Conservation (phyloP, 768 basidiomycete genomes). For the Kwoniella newhampshirensis region DNA sequence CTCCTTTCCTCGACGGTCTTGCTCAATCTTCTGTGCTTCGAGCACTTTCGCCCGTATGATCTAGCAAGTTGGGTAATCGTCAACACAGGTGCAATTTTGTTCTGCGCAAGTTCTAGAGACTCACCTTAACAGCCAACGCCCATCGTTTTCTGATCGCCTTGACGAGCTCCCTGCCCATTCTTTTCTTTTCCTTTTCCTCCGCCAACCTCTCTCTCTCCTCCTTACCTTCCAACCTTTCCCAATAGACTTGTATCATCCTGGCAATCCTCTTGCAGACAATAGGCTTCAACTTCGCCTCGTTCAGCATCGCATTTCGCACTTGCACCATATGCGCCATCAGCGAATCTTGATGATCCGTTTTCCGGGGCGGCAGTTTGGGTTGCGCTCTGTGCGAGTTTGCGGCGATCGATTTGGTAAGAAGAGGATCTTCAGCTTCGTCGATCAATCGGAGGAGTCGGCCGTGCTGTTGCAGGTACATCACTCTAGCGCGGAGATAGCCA, state of each 20-base stretch:
- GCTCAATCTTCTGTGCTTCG: constrained; percentile 68
- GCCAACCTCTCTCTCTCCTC: constrained; percentile 63
- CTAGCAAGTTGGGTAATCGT: too few relatives aligned
- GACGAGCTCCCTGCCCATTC: constrained; percentile 69
- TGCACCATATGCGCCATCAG: constrained; percentile 53
- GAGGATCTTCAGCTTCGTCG: constrained; percentile 42
- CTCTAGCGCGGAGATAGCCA: constrained; percentile 57
- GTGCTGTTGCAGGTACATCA: constrained; percentile 57
- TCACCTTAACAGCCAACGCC: constrained; percentile 71
- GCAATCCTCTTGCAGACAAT: constrained; percentile 61
- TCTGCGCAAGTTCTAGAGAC: too few relatives aligned
- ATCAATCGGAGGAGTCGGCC: constrained; percentile 58
- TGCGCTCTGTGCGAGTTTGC: constrained; percentile 2
- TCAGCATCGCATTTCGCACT: constrained; percentile 49
- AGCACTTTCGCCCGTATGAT: constrained; percentile 56
- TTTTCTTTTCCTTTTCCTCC: constrained; percentile 68
- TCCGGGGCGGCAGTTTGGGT: constrained; percentile 23
- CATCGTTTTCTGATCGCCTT: constrained; percentile 73
- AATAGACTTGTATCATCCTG: constrained; percentile 68
- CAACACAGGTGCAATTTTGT: too few relatives aligned
- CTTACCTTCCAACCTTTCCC: constrained; percentile 66
- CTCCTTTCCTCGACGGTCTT: constrained; percentile 72
- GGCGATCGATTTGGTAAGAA: constrained; percentile 2
- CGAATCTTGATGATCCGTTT: constrained; percentile 51
- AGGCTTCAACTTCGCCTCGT: constrained; percentile 54